Base-by-base conservation (phyloP, 129 eudicot genomes). In the Logfia minima region DNA sequence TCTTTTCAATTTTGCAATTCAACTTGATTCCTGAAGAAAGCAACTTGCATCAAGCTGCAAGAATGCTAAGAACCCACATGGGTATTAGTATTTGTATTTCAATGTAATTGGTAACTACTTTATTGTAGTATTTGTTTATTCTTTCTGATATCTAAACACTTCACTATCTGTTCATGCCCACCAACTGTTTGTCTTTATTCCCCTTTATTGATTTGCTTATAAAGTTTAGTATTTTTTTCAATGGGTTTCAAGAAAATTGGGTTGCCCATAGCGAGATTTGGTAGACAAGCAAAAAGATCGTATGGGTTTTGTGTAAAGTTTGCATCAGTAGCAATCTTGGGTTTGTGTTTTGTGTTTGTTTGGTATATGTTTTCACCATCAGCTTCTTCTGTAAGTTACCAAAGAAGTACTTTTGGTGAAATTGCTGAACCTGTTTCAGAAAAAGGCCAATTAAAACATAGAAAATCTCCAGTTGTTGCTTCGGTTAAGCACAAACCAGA, bases 351-450 rank as follows among this genome's bases (percentile, higher is more conserved):
- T 77, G 84, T 94, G 22, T 82, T 91, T 43, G 79, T 91, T 29
- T 94, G 99, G 99, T 87, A 89, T 86, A 72, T 88, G 21, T 94
- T 94, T 82, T 91, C 99, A 5, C 79, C 92, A 75, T 81, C 92
- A 37, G 88, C 91, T 76, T 78, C 82, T 69, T 81, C 93, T n/a
- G 87, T 94, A 7, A 78, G 87, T 16, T 78, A 84, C 71, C 96
- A 89, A 82, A 89, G 99, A 76, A 90, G 90, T 37, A 91, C 92
- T 32, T 94, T 94, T 75, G 97, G 92, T 81, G 97, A 94, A 41
- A 84, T 91, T 80, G 83, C 96, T 60, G 90, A 82, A 45, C 92
- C 97, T 4, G 62, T 85, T 17, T 83, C 90, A 2, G 82, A 85
- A 43, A 80, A 72, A 22, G 86, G 78, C 37, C 74, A 81, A 59